phyloP scores from a whole-genome alignment of 352 stramenopile genomes.

The Phytophthora parvispora region DNA sequence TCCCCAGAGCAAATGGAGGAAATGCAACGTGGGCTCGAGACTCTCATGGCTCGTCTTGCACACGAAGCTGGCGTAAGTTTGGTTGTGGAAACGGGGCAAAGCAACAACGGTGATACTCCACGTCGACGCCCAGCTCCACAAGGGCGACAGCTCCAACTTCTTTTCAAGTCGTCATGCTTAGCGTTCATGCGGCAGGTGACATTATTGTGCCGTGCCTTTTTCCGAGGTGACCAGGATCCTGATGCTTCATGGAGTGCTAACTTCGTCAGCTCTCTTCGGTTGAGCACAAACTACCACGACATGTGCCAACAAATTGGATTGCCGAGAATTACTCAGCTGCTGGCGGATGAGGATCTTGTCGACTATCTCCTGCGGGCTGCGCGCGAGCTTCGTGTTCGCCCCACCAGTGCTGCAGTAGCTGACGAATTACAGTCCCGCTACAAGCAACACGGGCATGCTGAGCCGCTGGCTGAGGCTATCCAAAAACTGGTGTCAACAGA shows the following conservation, averaged over 20 bases:
- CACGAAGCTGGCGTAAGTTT: conserved; percentile 51
- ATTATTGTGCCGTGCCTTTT: conserved; percentile 78
- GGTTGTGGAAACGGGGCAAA: conserved; percentile 21
- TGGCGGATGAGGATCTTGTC: conserved; percentile 58
- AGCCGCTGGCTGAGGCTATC: conserved; percentile 54
- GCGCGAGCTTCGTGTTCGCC: conserved; percentile 51
- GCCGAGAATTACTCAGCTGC: conserved; percentile 64
- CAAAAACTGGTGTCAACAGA: conserved; percentile 25
- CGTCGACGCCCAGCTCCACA: conserved; percentile 32
- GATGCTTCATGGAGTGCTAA: conserved; percentile 83
- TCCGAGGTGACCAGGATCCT: conserved; percentile 81
- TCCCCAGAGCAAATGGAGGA: conserved; percentile 44
- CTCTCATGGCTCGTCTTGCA: conserved; percentile 64
- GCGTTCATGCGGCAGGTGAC: conserved; percentile 86
- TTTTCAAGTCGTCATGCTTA: conserved; percentile 83
- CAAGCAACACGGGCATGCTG: conserved; percentile 60
- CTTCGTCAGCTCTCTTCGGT: conserved; percentile 77
- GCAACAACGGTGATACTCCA: background rate
- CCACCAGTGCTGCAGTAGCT: conserved; percentile 54
- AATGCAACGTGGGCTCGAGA: conserved; percentile 60
- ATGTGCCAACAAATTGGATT: conserved; percentile 84
- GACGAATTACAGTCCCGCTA: conserved; percentile 64
- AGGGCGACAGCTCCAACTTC: conserved; percentile 63
- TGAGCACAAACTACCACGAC: conserved; percentile 80
- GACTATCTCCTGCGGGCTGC: conserved; percentile 68